Evolutionary conservation across 805 yeast genomes (phyloP), one percentile per base, ranked within the genome.

Genomic region (Candida ipomoeae): DNA sequence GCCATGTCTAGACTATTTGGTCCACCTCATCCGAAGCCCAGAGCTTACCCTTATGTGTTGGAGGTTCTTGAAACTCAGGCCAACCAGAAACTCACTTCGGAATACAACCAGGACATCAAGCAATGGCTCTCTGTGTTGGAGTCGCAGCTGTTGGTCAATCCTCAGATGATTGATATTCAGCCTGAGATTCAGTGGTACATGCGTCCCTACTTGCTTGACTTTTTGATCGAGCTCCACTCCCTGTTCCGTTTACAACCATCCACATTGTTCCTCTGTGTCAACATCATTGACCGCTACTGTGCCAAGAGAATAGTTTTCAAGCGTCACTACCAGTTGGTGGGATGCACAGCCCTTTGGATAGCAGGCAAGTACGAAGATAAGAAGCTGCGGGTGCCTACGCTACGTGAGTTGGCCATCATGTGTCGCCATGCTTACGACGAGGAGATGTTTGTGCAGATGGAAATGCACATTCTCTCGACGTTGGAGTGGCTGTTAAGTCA

Each of bases 391-490:
- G 82, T 81, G 4, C 85, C 85, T 21, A 78, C 82, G 2, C 67
- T 81, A 45, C 69, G 74, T 44, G 85, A 81, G 57, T 66, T 81
- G 54, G 67, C 78, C 10, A 64, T 75, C 49, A 79, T 81, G 83
- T 80, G 84, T 55, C 71, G 84, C 42, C 77, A 75, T 58, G 83
- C 82, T 15, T 81, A 80, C 58, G 84, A 80, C 51, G 79, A 74
- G 54, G 78, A 74, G 52, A 75, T 75, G 79, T 73, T 74, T 52
- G 64, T 73, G 29, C 78, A 74, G 58, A 74, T 74, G 78, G 78
- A 73, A 59, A 59, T 71, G 59, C 78, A 73, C 55, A 66, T 73
- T 37, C 64, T 73, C 48, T 57, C 64, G 39, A 73, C 77, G 17
- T 66, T 73, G 49, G 78, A 73, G 50, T 74, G 79, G 79, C 64